phyloP scores from a whole-genome alignment of 441 rosid genomes.

The Mallotus japonicus region DNA sequence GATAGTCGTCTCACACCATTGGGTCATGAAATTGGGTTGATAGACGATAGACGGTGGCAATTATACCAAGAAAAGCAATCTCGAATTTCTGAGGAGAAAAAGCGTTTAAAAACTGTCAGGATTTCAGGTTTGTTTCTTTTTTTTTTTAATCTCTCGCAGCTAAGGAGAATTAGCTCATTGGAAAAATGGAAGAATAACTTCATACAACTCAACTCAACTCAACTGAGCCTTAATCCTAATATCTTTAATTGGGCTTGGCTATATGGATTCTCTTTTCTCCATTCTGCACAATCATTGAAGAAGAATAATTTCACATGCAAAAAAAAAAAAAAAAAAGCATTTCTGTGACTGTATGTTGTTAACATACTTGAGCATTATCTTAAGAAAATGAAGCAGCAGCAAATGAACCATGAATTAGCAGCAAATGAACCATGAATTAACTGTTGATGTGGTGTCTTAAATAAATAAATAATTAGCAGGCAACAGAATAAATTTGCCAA shows the following conservation, averaged over 20 bases:
- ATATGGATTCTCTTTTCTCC: too few relatives aligned
- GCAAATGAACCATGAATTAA: not conserved
- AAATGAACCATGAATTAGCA: not conserved
- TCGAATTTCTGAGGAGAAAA: constrained; percentile 76
- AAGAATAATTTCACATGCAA: too few relatives aligned
- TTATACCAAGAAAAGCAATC: constrained; percentile 84
- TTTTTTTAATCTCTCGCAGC: not conserved
- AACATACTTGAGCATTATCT: not conserved
- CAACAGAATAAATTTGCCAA: not conserved
- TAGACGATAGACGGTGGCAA: constrained; percentile 91
- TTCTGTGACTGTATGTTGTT: not conserved
- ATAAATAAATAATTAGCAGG: not conserved
- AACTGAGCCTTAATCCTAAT: too few relatives aligned
- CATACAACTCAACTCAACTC: not conserved
- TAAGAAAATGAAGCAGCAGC: not conserved
- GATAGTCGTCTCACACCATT: constrained; percentile 97
- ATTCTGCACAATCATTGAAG: too few relatives aligned
- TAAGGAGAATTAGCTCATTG: not conserved
- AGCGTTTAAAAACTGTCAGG: constrained; percentile 70
- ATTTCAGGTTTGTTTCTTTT: constrained; percentile 59
- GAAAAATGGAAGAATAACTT: not conserved
- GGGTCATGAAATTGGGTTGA: constrained; percentile 87
- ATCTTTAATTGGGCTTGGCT: too few relatives aligned
- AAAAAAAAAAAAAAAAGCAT: not conserved
- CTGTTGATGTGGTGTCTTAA: not conserved